Evolutionary conservation across 495 filamentous ascomycete genomes (phyloP).

Genomic region (Penicillium pancosmium): DNA sequence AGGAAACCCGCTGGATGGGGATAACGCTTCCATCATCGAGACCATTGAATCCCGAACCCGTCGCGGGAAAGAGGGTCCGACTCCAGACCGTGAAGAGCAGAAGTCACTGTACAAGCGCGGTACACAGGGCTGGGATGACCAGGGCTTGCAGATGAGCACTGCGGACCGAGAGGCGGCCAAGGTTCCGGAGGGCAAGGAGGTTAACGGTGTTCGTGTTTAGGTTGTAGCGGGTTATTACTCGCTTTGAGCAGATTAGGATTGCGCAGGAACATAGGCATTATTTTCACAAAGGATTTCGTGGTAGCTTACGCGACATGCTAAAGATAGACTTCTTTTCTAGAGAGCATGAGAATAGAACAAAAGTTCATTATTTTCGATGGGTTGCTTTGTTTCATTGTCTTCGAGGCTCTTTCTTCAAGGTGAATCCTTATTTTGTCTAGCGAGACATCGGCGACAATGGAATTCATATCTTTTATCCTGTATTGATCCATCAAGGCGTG

Average conservation of each 20-base stretch:
- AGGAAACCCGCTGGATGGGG: conserved; percentile 44
- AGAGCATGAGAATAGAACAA: conserved; percentile 20
- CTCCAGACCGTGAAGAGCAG: conserved; percentile 41
- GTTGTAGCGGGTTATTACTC: background rate
- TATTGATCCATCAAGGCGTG: background rate
- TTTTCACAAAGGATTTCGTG: conserved; percentile 2
- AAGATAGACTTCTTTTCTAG: conserved; percentile 18
- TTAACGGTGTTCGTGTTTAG: conserved; percentile 36
- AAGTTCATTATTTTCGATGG: background rate
- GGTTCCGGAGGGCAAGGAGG: conserved; percentile 38
- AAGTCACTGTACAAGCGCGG: conserved; percentile 42
- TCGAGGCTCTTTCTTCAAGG: background rate
- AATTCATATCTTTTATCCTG: background rate
- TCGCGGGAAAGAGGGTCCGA: conserved; percentile 49
- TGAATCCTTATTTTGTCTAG: background rate
- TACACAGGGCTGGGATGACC: conserved; percentile 47
- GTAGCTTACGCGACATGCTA: background rate
- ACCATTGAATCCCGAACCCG: conserved; percentile 62
- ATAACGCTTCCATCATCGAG: conserved; percentile 64
- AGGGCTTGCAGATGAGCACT: conserved; percentile 46
- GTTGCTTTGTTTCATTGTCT: background rate
- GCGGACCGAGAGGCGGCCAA: conserved; percentile 44
- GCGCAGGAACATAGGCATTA: conserved; percentile 16
- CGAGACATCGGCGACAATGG: background rate
- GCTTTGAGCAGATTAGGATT: background rate